These are phyloP conservation scores for Protomyces gravidus DNA, from an alignment of 1,139 yeast genomes.

Conservation along the genomic window DNA sequence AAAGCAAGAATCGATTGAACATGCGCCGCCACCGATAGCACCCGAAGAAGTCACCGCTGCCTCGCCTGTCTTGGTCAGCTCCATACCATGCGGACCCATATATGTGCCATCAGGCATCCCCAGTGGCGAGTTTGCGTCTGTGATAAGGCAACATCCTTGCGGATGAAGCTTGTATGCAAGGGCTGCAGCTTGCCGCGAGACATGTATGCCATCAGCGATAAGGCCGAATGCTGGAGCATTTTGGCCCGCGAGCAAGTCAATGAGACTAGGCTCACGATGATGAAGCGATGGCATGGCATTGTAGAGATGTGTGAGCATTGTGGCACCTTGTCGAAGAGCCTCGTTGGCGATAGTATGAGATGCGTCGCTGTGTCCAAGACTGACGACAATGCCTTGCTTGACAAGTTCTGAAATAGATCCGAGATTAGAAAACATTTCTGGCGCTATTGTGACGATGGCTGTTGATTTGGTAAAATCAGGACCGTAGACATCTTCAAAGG, in stretches of 20 bases:
- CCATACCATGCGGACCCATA: slow-evolving; percentile 42
- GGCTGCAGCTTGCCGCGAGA: slow-evolving; percentile 55
- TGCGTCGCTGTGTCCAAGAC: slow-evolving; percentile 58
- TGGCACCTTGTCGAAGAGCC: slow-evolving; percentile 54
- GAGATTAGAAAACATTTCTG: slow-evolving; percentile 56
- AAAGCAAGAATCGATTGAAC: slow-evolving; percentile 54
- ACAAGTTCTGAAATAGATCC: slow-evolving; percentile 48
- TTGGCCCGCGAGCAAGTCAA: slow-evolving; percentile 50
- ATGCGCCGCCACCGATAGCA: slow-evolving; percentile 59
- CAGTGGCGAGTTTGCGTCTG: slow-evolving; percentile 56
- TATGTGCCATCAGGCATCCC: slow-evolving; percentile 48
- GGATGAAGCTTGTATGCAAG: slow-evolving; percentile 55
- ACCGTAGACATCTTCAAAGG: slow-evolving; percentile 50
- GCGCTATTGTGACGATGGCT: slow-evolving; percentile 58
- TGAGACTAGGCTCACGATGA: slow-evolving; percentile 58
- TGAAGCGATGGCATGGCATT: slow-evolving; percentile 69
- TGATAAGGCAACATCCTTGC: slow-evolving; percentile 55
- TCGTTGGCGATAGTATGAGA: slow-evolving; percentile 49
- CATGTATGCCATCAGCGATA: slow-evolving; percentile 61
- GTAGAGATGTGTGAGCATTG: slow-evolving; percentile 60
- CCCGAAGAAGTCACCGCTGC: slow-evolving; percentile 46
- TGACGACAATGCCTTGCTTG: slow-evolving; percentile 45
- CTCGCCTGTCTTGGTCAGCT: slow-evolving; percentile 51
- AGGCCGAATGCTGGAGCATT: slow-evolving; percentile 47
- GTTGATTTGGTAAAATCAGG: slow-evolving; percentile 47